Evolutionary conservation across 352 stramenopile species (phyloP), one percentile per base, ranked within the genome.

Genomic region (Pythium apleroticum): DNA sequence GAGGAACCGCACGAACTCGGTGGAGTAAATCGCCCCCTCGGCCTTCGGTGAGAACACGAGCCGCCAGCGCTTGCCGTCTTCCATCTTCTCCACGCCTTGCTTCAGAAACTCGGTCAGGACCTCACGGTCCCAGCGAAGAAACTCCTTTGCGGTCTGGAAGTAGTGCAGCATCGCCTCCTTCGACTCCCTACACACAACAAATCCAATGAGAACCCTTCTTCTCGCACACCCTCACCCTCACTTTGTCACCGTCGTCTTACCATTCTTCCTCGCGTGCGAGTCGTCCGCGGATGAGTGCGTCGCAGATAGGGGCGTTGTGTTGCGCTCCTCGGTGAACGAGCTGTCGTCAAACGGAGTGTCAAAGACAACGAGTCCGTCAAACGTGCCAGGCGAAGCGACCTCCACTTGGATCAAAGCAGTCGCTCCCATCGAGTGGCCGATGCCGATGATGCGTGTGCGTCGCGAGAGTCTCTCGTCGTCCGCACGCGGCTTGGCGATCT

Each of bases 351-450:
- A 39, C 12, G 33, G 7, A 6, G 74, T 74, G 35, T 84, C 76
- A 45, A 84, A 84, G 5, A 72, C 50, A 14, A 75, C 68, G 25
- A 84, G 68, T 0, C 63, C 59, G 1, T 72, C 52, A 41, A 84
- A 80, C 0, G 74, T 81, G 10, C 76, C 76, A 1, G 76, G 76
- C n/a, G 72, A 62, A 9, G 57, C 57, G 14, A 78, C 48, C 48
- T 84, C 76, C 4, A 59, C n/a, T n/a, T n/a, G n/a, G n/a, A n/a
- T n/a, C n/a, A n/a, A n/a, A n/a, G n/a, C n/a, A n/a, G n/a, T n/a
- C n/a, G n/a, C n/a, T n/a, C n/a, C n/a, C n/a, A n/a, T n/a, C 20
- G 65, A 67, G 39, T 72, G 65, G 35, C 65, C 65, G 37, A 72
- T 65, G 30, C 59, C 65, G 20, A 72, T 20, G 31, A 72, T 63